Conservation (phyloP, 2,329 filamentous ascomycete species). For the Pseudocercospora vitis region DNA sequence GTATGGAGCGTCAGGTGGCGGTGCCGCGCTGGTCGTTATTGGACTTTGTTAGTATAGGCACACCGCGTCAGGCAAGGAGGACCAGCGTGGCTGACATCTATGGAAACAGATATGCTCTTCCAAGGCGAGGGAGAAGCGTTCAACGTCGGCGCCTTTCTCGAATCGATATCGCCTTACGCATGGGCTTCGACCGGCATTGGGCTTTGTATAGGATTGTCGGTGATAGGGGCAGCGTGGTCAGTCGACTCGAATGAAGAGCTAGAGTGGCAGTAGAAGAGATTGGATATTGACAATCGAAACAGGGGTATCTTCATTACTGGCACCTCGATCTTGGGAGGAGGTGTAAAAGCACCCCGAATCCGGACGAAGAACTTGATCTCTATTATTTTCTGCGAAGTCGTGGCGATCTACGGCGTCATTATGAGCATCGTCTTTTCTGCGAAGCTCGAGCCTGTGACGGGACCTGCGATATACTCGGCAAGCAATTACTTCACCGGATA, state of each 20-base stretch:
- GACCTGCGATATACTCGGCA: constrained; percentile 67
- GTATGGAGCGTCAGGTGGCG: constrained; percentile 41
- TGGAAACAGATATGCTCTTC: constrained; percentile 86
- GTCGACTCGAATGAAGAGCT: constrained; percentile 12
- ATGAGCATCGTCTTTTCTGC: constrained; percentile 98
- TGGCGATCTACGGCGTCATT: constrained; percentile 99
- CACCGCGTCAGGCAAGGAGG: background rate
- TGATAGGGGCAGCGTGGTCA: constrained; percentile 95
- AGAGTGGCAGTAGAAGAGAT: constrained; percentile 9
- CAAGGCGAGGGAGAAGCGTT: constrained; percentile 94
- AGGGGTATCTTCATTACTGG: constrained; percentile 99
- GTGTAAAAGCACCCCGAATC: constrained; percentile 94
- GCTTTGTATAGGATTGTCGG: constrained; percentile 92
- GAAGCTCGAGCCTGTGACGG: constrained; percentile 69
- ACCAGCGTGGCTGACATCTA: constrained; percentile 29
- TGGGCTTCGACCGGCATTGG: constrained; percentile 91
- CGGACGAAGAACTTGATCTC: constrained; percentile 99
- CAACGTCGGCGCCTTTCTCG: constrained; percentile 94
- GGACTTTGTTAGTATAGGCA: constrained; percentile 39
- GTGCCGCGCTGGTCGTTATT: constrained; percentile 38
- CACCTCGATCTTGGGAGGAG: constrained; percentile 93
- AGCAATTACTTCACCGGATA: constrained; percentile 92
- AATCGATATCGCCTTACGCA: constrained; percentile 87
- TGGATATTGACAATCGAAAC: constrained; percentile 21
- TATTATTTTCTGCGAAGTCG: constrained; percentile 99